Evolutionary conservation across 148 eudicot genomes (phyloP).

Genomic region (Agrostemma githago): DNA sequence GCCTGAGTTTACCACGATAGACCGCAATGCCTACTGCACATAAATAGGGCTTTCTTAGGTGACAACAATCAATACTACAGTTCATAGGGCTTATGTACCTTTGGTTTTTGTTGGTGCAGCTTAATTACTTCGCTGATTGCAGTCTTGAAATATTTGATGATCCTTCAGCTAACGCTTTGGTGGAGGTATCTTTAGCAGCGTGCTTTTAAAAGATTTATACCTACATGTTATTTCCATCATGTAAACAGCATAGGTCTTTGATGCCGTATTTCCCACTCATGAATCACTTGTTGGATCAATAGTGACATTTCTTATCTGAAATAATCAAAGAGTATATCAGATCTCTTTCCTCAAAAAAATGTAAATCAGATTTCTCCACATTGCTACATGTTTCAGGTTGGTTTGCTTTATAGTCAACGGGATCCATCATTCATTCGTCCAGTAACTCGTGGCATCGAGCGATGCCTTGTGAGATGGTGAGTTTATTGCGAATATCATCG

Average conservation of each 20-base stretch:
- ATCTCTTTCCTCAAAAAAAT: neutral
- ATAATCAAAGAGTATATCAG: neutral
- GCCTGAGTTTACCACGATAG: neutral
- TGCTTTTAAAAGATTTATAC: neutral
- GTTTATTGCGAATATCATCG: conserved; percentile 11
- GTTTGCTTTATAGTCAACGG: conserved; percentile 78
- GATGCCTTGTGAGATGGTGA: conserved; percentile 98
- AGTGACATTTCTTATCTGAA: neutral
- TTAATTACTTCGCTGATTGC: conserved; percentile 86
- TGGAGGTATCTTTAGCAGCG: conserved; percentile 54
- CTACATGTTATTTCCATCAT: neutral
- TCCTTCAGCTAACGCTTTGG: conserved; percentile 75
- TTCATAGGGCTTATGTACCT: conserved; percentile 13
- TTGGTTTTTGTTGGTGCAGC: conserved; percentile 43
- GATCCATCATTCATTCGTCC: conserved; percentile 94
- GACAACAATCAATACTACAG: neutral
- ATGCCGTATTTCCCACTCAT: neutral
- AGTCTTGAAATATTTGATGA: conserved; percentile 93
- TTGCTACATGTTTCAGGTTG: conserved; percentile 50
- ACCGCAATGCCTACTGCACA: neutral
- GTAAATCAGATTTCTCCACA: neutral
- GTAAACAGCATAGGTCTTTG: neutral
- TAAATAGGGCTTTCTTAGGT: neutral
- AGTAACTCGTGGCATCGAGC: conserved; percentile 64
- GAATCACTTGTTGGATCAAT: neutral